Evolutionary conservation across 2,329 filamentous ascomycete species (phyloP), one percentile per base, ranked within the genome.

Genomic region (Grosmannia huntii): DNA sequence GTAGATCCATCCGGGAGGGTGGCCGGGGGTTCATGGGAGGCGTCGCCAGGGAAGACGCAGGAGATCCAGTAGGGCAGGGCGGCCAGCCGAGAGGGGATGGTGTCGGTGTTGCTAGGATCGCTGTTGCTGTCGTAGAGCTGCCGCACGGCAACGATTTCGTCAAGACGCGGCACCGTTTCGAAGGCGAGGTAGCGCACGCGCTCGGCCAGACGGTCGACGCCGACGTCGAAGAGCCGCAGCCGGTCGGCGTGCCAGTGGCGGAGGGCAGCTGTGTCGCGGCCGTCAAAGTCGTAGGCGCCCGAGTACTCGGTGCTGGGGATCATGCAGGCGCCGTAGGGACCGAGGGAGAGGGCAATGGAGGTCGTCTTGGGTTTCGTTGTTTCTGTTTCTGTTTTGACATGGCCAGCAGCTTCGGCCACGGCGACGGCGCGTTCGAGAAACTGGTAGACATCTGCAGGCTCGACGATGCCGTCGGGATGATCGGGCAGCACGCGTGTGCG

Each of bases 241-340:
- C 84, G 73, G 50, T 79, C 71, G 14, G 69, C 58, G 68, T 87
- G 85, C 82, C 84, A 88, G 10, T 66, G 64, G 12, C 70, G 69
- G 53, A 87, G 69, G 6, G 71, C 67, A 4, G 73, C 70, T 41
- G 72, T 67, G 1, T 69, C 70, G 51, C 72, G 64, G 62, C 81
- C 78, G 14, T 67, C 70, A 0, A 65, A 68, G 60, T 84, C 81
- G 64, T 88, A 87, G 2, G 67, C 65, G 1, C 83, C 85, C 46
- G 73, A 80, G 66, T 87, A 88, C 66, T 87, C 85, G 62, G 84
- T 79, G 31, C 80, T 77, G 1, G 85, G 85, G 21, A 78, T 69
- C 81, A 86, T 85, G 61, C 76, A 81, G 2, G 85, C 84, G 19
- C 85, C 85, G 60, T 87, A 87, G 0, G 85, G 81, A 0, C 85